Evolutionary conservation across 163 green algal genomes (phyloP).

Genomic region (Chloromonas sp.): DNA sequence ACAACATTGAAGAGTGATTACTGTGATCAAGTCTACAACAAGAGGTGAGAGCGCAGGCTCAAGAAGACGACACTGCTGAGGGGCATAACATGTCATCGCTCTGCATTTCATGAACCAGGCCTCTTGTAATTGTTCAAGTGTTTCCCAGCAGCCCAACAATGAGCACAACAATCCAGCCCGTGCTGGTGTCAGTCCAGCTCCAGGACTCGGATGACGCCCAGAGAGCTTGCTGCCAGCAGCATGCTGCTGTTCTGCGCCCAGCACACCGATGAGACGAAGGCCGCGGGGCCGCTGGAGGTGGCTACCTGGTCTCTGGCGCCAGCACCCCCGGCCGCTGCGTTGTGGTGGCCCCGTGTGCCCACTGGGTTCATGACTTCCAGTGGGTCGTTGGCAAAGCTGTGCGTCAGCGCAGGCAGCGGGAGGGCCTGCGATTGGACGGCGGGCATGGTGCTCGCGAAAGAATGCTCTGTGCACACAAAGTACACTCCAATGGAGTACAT

Average conservation of each 20-base stretch:
- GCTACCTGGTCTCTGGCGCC: background rate
- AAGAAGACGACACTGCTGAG: no score
- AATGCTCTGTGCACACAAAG: no score
- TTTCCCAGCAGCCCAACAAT: background rate
- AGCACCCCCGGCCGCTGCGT: conserved; percentile 8
- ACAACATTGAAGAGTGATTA: no score
- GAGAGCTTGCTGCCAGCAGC: conserved; percentile 65
- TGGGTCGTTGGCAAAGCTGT: conserved; percentile 16
- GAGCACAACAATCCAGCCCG: background rate
- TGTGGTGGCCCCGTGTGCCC: background rate
- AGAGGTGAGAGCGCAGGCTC: no score
- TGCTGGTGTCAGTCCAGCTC: conserved; percentile 20
- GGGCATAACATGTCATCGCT: no score
- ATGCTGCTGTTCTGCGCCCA: conserved; percentile 48
- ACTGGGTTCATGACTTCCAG: background rate
- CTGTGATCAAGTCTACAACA: no score
- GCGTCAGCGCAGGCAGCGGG: background rate
- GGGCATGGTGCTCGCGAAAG: no score
- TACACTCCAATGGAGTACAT: no score
- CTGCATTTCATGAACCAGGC: no score
- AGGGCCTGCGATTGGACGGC: background rate
- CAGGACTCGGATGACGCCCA: conserved; percentile 58
- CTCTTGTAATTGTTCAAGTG: no score
- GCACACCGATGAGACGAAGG: conserved; percentile 63
- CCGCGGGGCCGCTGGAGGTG: background rate